Evolutionary conservation across 768 basidiomycete species (phyloP).

Genomic region (Russula vinacea): DNA sequence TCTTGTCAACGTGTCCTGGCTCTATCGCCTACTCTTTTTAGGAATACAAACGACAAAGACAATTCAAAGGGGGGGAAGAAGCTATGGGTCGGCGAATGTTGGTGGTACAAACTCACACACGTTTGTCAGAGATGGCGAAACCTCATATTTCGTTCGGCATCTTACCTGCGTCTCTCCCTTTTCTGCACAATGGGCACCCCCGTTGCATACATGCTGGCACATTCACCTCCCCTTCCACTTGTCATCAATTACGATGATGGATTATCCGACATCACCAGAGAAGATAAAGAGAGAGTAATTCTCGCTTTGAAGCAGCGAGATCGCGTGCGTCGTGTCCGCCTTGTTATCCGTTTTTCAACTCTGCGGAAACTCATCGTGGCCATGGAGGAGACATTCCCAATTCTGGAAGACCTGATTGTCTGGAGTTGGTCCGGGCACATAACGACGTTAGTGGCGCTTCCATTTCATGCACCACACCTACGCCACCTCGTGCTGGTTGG

Average conservation of each 20-base stretch:
- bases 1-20: too few species aligned
- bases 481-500: not conserved
- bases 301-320: too few species aligned
- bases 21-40: not conserved
- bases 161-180: not conserved
- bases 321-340: too few species aligned
- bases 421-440: too few species aligned
- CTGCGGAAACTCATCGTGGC: too few species aligned
- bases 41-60: too few species aligned
- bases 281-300: too few species aligned
- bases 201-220: not conserved
- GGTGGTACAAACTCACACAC: not conserved
- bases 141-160: not conserved
- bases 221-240: constrained; percentile 1
- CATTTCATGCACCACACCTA: not conserved
- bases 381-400: not conserved
- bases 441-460: not conserved
- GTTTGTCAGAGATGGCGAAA: constrained; percentile 3
- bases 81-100: not conserved
- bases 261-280: too few species aligned
- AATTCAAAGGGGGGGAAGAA: fast-evolving
- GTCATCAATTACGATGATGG: not conserved
- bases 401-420: not conserved
- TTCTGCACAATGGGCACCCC: not conserved
- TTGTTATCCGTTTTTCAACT: too few species aligned